These are phyloP conservation scores for Cetradonia linearis DNA, from an alignment of 495 filamentous ascomycete species.

Conservation along the genomic window DNA sequence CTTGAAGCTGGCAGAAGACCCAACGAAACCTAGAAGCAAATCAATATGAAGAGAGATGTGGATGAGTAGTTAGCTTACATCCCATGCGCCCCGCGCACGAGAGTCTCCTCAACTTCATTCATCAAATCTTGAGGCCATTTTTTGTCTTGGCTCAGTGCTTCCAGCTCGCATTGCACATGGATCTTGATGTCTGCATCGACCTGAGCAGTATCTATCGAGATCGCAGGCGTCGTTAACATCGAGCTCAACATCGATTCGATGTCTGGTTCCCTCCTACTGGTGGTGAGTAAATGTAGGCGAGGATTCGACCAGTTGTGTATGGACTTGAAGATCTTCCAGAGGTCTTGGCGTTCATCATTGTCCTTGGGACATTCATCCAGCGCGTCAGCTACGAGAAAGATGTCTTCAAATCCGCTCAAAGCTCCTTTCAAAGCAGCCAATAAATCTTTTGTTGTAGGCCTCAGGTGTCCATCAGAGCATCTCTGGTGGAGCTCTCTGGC, in stretches of 20 bases:
- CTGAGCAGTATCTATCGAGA: not conserved
- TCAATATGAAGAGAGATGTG: not conserved
- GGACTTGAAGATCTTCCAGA: not conserved
- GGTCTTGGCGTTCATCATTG: not conserved
- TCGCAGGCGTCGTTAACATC: not conserved
- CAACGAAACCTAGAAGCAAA: constrained; percentile 33
- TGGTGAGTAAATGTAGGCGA: not conserved
- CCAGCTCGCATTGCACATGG: not conserved
- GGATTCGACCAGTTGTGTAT: not conserved
- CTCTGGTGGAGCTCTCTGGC: not conserved
- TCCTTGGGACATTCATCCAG: not conserved
- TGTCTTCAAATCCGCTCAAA: not conserved
- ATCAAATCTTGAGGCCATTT: not conserved
- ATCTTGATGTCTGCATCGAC: not conserved
- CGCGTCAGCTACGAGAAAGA: not conserved
- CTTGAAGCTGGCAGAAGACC: constrained; percentile 33
- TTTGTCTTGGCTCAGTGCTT: not conserved
- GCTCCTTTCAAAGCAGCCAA: not conserved
- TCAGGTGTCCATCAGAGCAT: not conserved
- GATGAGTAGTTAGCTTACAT: not conserved
- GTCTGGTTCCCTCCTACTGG: not conserved
- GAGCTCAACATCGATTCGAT: not conserved
- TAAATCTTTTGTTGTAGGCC: not conserved
- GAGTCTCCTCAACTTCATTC: not conserved
- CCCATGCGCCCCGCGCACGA: not conserved